A percentile compares a stretch with the other conserved stretches of the same genome.
Evolutionary conservation across 192 early-diverging fungal species (phyloP).

Genomic region (Coemansia sp.): DNA sequence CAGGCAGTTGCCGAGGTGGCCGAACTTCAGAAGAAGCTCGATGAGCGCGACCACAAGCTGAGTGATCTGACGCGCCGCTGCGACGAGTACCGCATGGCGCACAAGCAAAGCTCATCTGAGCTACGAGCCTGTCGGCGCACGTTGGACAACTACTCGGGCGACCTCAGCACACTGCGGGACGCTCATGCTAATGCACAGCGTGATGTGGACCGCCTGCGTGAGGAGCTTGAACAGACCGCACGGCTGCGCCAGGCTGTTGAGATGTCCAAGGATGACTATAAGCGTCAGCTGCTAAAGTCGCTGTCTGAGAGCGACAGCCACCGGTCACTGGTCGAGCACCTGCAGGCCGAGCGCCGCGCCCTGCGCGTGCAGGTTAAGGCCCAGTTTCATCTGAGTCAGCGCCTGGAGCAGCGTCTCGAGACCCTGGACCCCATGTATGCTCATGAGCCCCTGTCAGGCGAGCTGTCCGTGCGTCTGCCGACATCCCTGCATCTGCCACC

Average conservation of each 20-base stretch:
- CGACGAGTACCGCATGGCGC: conserved; percentile 31
- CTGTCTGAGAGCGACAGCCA: conserved; percentile 35
- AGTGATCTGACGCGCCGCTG: conserved; percentile 18
- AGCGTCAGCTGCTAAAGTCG: conserved; percentile 38
- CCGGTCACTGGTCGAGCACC: conserved; percentile 27
- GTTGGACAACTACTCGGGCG: conserved; percentile 28
- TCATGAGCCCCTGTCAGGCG: conserved; percentile 9
- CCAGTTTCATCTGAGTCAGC: conserved; percentile 50
- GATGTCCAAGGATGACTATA: conserved; percentile 55
- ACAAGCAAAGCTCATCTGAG: conserved; percentile 28
- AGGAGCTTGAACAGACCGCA: conserved; percentile 28
- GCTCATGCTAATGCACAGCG: conserved; percentile 14
- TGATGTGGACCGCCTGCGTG: conserved; percentile 15
- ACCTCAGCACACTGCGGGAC: conserved; percentile 27
- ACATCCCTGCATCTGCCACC: conserved; percentile 1
- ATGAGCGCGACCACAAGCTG: conserved; percentile 30
- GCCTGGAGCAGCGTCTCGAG: conserved; percentile 49
- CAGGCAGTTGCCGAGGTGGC: conserved; percentile 41
- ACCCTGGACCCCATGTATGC: conserved; percentile 20
- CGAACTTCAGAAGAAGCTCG: conserved; percentile 34
- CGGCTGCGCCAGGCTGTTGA: conserved; percentile 36
- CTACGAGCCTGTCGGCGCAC: conserved; percentile 22
- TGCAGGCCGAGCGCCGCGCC: conserved; percentile 43
- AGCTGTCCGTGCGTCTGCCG: not conserved
- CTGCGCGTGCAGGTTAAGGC: conserved; percentile 46